Percentiles rank a stretch among this genome's conserved stretches.
Evolutionary conservation across 768 basidiomycete species (phyloP).

Genomic region (Strobilomyces confusus): DNA sequence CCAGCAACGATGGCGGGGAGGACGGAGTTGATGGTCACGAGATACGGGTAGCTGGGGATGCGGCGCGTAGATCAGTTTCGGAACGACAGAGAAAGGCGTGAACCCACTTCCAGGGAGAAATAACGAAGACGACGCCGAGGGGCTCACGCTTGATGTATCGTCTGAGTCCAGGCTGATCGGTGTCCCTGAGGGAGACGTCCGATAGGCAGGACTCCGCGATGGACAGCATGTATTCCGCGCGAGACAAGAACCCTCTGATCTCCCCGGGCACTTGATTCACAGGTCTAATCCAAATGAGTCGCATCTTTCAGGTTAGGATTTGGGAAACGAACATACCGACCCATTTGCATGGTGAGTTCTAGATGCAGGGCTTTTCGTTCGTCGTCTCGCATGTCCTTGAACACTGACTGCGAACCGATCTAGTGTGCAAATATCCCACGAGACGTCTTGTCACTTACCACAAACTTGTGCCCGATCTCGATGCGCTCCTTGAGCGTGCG

Average conservation of each 20-base stretch:
- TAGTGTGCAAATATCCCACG: background rate
- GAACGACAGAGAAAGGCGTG: background rate
- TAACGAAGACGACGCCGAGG: constrained; percentile 81
- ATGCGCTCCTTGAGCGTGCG: constrained; percentile 60
- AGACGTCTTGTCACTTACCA: constrained; percentile 40
- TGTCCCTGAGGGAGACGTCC: constrained; percentile 70
- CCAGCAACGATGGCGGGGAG: constrained; percentile 89
- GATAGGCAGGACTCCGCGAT: constrained; percentile 74
- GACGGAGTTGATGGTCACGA: constrained; percentile 87
- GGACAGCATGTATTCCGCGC: constrained; percentile 79
- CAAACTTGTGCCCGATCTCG: constrained; percentile 66
- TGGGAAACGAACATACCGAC: constrained; percentile 53
- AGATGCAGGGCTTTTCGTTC: constrained; percentile 48
- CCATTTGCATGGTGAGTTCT: constrained; percentile 89
- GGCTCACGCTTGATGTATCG: constrained; percentile 82
- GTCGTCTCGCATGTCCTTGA: constrained; percentile 41
- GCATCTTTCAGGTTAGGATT: background rate
- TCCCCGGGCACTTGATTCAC: constrained; percentile 76
- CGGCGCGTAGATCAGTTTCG: background rate
- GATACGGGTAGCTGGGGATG: constrained; percentile 73
- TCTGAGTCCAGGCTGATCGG: constrained; percentile 79
- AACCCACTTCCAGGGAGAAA: constrained; percentile 90
- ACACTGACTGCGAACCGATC: constrained; percentile 39
- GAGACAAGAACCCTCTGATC: constrained; percentile 73
- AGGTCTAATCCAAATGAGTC: constrained; percentile 47